Percentiles rank a stretch among this genome's conserved stretches.
Evolutionary conservation across 768 basidiomycete genomes (phyloP).

Genomic region (Leccinum subgranulosum): DNA sequence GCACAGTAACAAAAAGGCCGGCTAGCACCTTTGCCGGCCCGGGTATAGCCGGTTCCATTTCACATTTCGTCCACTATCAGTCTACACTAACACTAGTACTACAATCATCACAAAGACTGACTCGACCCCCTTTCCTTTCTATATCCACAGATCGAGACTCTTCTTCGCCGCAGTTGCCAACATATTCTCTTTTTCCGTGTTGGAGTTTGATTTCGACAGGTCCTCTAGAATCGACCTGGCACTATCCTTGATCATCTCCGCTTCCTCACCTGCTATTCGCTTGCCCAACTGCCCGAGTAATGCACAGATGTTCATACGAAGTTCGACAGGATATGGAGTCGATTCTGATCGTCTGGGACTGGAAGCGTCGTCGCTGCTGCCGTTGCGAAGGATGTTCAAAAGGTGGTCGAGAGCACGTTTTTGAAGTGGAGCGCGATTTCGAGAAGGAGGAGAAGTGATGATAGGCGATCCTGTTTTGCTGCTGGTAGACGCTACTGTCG

Average conservation of each 20-base stretch:
- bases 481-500: conserved; percentile 38
- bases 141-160: conserved; percentile 41
- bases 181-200: conserved; percentile 34
- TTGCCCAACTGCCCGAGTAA: conserved; percentile 64
- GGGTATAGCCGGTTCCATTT: conserved; percentile 4
- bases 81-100: neutral
- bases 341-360: conserved; percentile 37
- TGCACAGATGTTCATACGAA: conserved; percentile 73
- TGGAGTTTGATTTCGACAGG: conserved; percentile 35
- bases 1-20: neutral
- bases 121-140: neutral
- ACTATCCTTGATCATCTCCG: conserved; percentile 48
- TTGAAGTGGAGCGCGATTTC: conserved; percentile 42
- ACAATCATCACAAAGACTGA: neutral
- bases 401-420: conserved; percentile 68
- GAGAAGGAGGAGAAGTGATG: conserved; percentile 37
- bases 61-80: neutral
- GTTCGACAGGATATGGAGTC: conserved; percentile 64
- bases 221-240: conserved; percentile 51
- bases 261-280: conserved; percentile 46
- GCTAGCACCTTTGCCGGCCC: neutral
- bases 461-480: conserved; percentile 49
- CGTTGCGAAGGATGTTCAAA: conserved; percentile 55
- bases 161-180: conserved; percentile 39
- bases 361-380: conserved; percentile 26